These are phyloP conservation scores for Colletotrichum tabaci DNA, from an alignment of 2,329 filamentous ascomycete genomes.

Conservation along the genomic window DNA sequence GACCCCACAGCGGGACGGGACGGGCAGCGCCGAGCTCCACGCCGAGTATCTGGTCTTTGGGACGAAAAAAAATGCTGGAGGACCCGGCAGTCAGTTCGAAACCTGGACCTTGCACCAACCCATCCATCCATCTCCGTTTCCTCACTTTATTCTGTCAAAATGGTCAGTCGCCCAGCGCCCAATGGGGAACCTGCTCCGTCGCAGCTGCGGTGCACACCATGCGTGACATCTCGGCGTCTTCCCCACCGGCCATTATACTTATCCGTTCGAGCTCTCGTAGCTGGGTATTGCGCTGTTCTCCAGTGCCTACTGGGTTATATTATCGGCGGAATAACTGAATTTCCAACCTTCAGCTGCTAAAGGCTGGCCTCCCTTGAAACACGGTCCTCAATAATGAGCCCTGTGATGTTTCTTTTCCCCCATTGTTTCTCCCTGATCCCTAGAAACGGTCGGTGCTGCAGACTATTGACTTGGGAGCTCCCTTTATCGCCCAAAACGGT, in stretches of 20 bases:
- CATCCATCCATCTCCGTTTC: conserved; percentile 16
- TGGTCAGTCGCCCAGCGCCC: conserved; percentile 18
- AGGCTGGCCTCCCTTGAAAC: conserved; percentile 25
- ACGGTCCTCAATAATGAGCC: conserved; percentile 16
- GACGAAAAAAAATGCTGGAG: conserved; percentile 35
- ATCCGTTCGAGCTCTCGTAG: not conserved
- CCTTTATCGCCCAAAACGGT: conserved; percentile 6
- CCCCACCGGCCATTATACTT: conserved; percentile 1
- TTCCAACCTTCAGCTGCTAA: too few relatives aligned
- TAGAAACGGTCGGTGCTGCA: conserved; percentile 12
- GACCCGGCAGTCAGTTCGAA: conserved; percentile 35
- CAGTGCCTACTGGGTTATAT: not conserved
- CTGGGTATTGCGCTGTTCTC: not conserved
- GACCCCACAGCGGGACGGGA: conserved; percentile 40
- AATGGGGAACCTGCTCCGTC: conserved; percentile 12
- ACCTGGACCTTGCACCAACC: conserved; percentile 42
- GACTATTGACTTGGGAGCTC: conserved; percentile 33
- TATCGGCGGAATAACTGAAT: not conserved
- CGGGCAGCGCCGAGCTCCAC: conserved; percentile 42
- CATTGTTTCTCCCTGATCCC: conserved; percentile 36
- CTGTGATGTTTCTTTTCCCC: conserved; percentile 1
- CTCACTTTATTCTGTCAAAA: conserved; percentile 18
- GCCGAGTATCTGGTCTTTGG: conserved; percentile 33
- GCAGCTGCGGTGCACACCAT: conserved; percentile 6
- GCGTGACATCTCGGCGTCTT: not conserved